These are phyloP conservation scores for Artemisia annua DNA, from an alignment of 129 eudicot species.

Conservation along the genomic window DNA sequence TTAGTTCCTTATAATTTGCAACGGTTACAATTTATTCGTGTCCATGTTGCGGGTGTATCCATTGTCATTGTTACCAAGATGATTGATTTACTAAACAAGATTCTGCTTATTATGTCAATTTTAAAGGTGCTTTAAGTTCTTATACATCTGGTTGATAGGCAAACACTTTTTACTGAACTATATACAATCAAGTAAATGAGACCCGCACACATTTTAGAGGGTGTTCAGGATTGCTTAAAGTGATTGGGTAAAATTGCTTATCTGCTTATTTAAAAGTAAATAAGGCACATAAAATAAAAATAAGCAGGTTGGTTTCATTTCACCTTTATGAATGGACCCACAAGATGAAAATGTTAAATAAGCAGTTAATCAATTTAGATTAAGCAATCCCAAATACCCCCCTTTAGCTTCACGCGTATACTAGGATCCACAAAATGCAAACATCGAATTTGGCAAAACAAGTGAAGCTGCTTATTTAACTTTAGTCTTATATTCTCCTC, in stretches of 20 bases:
- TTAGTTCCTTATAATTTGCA: neutral
- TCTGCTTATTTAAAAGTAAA: too few species aligned
- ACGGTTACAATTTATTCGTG: neutral
- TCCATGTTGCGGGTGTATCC: neutral
- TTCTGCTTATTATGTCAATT: neutral
- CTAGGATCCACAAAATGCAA: neutral
- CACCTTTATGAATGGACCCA: neutral
- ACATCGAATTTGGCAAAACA: neutral
- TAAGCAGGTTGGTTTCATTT: too few species aligned
- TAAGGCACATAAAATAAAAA: too few species aligned
- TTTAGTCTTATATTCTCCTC: neutral
- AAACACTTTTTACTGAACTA: neutral
- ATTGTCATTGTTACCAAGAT: neutral
- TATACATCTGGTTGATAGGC: neutral
- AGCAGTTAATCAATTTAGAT: neutral
- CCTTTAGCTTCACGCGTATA: too few species aligned
- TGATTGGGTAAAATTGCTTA: too few species aligned
- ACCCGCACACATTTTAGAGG: neutral
- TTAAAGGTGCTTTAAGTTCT: neutral
- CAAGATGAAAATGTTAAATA: conserved; percentile 5
- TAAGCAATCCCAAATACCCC: too few species aligned
- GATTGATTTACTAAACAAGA: conserved; percentile 10
- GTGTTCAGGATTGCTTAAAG: too few species aligned
- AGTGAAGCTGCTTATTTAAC: neutral
- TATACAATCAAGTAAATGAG: neutral